These are phyloP conservation scores for Cordyceps tenuipes DNA, from an alignment of 2,329 filamentous ascomycete species.

Conservation along the genomic window DNA sequence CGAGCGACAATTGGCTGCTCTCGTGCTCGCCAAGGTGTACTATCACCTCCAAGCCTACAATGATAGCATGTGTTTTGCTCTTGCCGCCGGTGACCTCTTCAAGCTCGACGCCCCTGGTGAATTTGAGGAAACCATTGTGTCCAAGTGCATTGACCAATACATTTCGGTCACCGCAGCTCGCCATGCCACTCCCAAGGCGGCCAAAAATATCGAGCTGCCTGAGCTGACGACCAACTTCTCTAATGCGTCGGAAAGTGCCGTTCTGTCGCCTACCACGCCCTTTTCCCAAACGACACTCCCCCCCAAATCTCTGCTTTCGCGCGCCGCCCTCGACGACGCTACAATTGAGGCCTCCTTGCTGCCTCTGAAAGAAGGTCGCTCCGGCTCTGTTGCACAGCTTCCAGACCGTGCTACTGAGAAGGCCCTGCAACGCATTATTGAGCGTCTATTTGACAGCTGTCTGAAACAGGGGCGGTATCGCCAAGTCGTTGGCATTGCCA, in stretches of 20 bases:
- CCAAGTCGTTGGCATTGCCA: slow-evolving; percentile 92
- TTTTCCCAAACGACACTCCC: slow-evolving; percentile 91
- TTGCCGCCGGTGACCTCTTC: slow-evolving; percentile 91
- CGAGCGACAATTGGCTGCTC: slow-evolving; percentile 84
- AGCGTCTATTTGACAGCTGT: slow-evolving; percentile 85
- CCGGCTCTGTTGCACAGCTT: slow-evolving; percentile 56
- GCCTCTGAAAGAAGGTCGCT: slow-evolving; percentile 45
- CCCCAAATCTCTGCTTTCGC: slow-evolving; percentile 89
- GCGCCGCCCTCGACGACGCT: slow-evolving; percentile 59
- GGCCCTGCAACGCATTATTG: slow-evolving; percentile 74
- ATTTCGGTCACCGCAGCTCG: slow-evolving; percentile 62
- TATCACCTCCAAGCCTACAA: slow-evolving; percentile 98
- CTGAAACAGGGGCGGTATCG: slow-evolving; percentile 79
- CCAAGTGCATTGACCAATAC: slow-evolving; percentile 96
- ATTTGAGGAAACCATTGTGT: slow-evolving; percentile 98
- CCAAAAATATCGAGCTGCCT: slow-evolving; percentile 44
- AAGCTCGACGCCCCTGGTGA: slow-evolving; percentile 85
- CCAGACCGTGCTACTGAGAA: slow-evolving; percentile 64
- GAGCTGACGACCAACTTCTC: slow-evolving; percentile 75
- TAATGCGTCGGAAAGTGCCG: slow-evolving; percentile 56
- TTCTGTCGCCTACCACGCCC: slow-evolving; percentile 84
- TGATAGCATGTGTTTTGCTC: slow-evolving; percentile 96
- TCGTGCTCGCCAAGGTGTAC: slow-evolving; percentile 96
- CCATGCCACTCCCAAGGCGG: slow-evolving; percentile 36
- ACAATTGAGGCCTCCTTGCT: slow-evolving; percentile 52